Evolutionary conservation across 2,329 filamentous ascomycete species (phyloP), one percentile per base, ranked within the genome.

Genomic region (Xylaria sp.): DNA sequence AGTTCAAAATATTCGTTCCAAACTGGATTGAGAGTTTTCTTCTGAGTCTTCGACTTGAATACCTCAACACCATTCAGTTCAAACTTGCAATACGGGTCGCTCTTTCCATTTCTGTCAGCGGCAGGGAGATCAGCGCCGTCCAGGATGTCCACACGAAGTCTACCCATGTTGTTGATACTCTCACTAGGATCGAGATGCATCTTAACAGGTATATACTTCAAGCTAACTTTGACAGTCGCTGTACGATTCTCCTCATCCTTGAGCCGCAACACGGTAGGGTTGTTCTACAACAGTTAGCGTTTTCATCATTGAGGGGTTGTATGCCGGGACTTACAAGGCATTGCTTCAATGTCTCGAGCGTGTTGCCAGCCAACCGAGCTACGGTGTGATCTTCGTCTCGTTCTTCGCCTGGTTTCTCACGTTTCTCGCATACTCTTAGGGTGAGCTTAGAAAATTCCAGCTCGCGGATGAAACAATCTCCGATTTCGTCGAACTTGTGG

Each of bases 81-180:
- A 76, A 99, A 99, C 74, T 94, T 94, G 85, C 92, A 96, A 82
- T 94, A 99, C 4, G 95, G 95, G 73, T 99, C 95, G 71, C 93
- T 97, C 84, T 91, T 98, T 70, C 95, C 95, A 74, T 99, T 99
- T 35, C 93, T 89, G 73, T 99, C 95, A 28, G 94, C 94, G 1
- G 95, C 89, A 7, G 95, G 95, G n/a, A 99, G 85, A 63, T 97
- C 89, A 8, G 86, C 81, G 17, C 89, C 95, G 76, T 97, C 93
- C 38, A 98, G 81, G 17, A 99, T 85, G 72, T 98, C 93, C n/a
- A 99, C 92, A 19, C 94, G 91, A 21, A 99, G 88, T 61, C 89
- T 94, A 63, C 95, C 95, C 87, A 97, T 96, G 78, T 99, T 99
- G 86, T 97, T 98, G 83, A 99, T 97, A 73, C 93, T 97, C 78